Base-by-base conservation (phyloP, 805 yeast species). In the Hanseniaspora nectarophila region DNA sequence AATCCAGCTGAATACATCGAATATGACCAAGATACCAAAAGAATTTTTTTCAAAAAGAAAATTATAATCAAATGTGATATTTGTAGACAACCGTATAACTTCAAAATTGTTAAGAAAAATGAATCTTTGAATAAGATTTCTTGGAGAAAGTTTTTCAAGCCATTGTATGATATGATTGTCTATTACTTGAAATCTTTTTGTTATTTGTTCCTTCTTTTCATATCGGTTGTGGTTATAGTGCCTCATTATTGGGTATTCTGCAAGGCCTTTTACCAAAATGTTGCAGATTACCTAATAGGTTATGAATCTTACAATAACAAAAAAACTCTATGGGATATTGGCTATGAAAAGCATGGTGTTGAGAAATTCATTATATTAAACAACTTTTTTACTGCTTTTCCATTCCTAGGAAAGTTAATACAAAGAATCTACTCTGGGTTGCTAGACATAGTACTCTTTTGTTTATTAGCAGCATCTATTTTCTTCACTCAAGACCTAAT, bases 21-120 rank as follows among this genome's bases (percentile, higher is more conserved):
- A 8, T 39, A 44, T 16, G 65, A 65, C 48, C 56, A 64, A 33
- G 57, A 54, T 23, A 59, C 61, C 32, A 63, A 65, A 16, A 44
- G 45, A 58, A 51, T 59, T 61, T 23, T 35, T 26, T 31, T 46
- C 15, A 29, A 32, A 7, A 46, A 52, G 13, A 68, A 69, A 28
- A 78, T 80, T 54, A 73, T 74, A 32, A 72, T 81, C 12, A 72
- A 76, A 35, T 92, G 97, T 73, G 97, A 90, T 64, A 84, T 92
- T 38, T 92, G 97, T 65, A 82, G 87, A 60, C 71, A 83, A 33
- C 76, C 79, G 28, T 88, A 83, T 65, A 73, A 71, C 53, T 85
- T 85, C 64, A 73, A 74, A 29, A 82, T 86, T 23, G 73, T 78
- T 1, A 85, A 82, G 63, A 75, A 74, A 46, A 77, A 75, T 6